A percentile compares a stretch with the other conserved stretches of the same genome.
phyloP scores from a whole-genome alignment of 306 rosid genomes.

The Lathyrus sativus region DNA sequence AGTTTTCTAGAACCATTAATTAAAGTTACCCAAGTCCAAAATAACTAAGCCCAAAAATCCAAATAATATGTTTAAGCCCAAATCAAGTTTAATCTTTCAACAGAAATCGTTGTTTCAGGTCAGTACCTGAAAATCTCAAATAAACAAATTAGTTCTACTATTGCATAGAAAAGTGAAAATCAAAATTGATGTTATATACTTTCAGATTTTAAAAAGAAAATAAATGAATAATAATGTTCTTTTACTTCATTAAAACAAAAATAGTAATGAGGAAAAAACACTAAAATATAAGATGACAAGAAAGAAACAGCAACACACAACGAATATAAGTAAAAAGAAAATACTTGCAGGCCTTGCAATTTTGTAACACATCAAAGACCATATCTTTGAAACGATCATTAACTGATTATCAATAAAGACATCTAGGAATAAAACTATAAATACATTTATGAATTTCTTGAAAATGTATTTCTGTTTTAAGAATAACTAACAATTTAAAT shows the following conservation, averaged over 20 bases:
- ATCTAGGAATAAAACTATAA: constrained; percentile 15
- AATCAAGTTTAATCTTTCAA: too few species aligned
- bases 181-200: constrained; percentile 16
- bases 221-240: background rate
- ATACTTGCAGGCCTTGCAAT: constrained; percentile 7
- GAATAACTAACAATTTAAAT: constrained; percentile 26
- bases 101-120: constrained; percentile 73
- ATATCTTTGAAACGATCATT: constrained; percentile 12
- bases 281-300: constrained; percentile 1
- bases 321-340: constrained; percentile 14
- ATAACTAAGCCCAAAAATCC: too few species aligned
- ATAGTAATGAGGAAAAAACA: background rate
- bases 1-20: too few species aligned
- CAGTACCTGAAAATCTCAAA: constrained; percentile 72
- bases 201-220: constrained; percentile 22
- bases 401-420: constrained; percentile 6
- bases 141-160: constrained; percentile 28
- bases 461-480: background rate
- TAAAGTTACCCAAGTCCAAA: too few species aligned
- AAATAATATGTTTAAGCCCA: too few species aligned
- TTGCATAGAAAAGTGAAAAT: constrained; percentile 30
- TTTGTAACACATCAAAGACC: background rate
- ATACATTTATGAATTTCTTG: background rate
- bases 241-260: constrained; percentile 23
- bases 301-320: constrained; percentile 3